These are phyloP conservation scores for Phytophthora macrochlamydospora DNA, from an alignment of 352 stramenopile species.

Conservation along the genomic window DNA sequence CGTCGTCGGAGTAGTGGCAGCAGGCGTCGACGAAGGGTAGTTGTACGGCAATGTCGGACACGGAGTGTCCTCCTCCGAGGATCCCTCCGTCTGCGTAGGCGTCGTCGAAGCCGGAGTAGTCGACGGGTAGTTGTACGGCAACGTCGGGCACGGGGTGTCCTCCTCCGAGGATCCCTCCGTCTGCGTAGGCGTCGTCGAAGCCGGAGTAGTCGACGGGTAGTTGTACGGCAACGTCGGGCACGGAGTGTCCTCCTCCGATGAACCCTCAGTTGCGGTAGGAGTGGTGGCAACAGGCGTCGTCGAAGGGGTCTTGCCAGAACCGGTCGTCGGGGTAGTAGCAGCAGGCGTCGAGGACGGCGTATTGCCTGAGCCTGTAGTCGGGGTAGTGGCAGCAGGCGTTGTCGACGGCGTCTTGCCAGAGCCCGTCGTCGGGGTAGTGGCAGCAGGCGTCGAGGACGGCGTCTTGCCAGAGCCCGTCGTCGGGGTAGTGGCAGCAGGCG, in stretches of 20 bases:
- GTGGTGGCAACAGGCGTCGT: constrained; percentile 2
- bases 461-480: not conserved
- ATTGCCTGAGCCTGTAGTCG: not conserved
- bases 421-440: constrained; percentile 1
- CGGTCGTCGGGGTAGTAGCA: not conserved
- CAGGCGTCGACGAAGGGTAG: constrained; percentile 1
- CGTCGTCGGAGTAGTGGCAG: constrained; percentile 1
- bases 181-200: not conserved
- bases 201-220: no score
- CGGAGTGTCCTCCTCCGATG: no score
- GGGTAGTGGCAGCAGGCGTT: constrained; percentile 1
- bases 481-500: not conserved
- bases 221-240: no score
- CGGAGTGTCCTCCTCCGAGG: not conserved
- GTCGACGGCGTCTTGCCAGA: not conserved
- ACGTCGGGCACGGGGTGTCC: not conserved
- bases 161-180: no score
- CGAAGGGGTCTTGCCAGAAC: not conserved
- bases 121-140: no score
- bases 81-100: no score
- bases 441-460: not conserved
- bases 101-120: no score
- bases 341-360: no score
- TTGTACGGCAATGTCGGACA: not conserved
- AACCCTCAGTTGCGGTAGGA: not conserved